A percentile compares a stretch with the other conserved stretches of the same genome.
These are phyloP conservation scores for Mycena haematopus DNA, from an alignment of 768 basidiomycete species.

Conservation along the genomic window DNA sequence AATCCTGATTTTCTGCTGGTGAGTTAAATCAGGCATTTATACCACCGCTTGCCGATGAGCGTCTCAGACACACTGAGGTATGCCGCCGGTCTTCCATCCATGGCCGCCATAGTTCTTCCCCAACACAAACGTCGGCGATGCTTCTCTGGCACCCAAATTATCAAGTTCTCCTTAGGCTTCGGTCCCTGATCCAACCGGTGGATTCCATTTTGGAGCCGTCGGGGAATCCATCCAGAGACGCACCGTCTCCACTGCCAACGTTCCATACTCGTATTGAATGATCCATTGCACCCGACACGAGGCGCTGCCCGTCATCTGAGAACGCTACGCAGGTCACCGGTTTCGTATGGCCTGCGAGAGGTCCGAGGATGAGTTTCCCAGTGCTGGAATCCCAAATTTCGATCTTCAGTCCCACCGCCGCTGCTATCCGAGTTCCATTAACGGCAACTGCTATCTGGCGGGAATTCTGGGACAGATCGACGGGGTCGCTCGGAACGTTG, in stretches of 20 bases:
- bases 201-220: conserved; percentile 9
- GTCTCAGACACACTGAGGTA: not conserved
- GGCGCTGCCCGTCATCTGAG: conserved; percentile 29
- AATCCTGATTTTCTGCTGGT: no score
- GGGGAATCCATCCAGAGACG: conserved; percentile 5
- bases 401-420: conserved; percentile 9
- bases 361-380: not conserved
- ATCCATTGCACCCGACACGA: conserved; percentile 32
- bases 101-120: conserved; percentile 21
- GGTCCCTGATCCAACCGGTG: conserved; percentile 23
- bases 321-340: conserved; percentile 28
- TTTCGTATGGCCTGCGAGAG: conserved; percentile 26
- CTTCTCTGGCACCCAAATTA: conserved; percentile 20
- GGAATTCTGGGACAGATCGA: conserved; percentile 3
- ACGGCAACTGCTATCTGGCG: not conserved
- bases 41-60: conserved; percentile 16
- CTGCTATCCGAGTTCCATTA: conserved; percentile 11
- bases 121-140: conserved; percentile 22
- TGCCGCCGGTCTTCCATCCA: conserved; percentile 20
- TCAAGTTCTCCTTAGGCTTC: conserved; percentile 3
- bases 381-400: conserved; percentile 5
- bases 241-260: not conserved
- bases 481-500: not conserved
- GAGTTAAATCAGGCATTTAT: not conserved
- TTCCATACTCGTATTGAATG: conserved; percentile 25